A percentile compares a stretch with the other conserved stretches of the same genome.
phyloP scores from a whole-genome alignment of 441 rosid genomes.

The Raphanus hybrid region DNA sequence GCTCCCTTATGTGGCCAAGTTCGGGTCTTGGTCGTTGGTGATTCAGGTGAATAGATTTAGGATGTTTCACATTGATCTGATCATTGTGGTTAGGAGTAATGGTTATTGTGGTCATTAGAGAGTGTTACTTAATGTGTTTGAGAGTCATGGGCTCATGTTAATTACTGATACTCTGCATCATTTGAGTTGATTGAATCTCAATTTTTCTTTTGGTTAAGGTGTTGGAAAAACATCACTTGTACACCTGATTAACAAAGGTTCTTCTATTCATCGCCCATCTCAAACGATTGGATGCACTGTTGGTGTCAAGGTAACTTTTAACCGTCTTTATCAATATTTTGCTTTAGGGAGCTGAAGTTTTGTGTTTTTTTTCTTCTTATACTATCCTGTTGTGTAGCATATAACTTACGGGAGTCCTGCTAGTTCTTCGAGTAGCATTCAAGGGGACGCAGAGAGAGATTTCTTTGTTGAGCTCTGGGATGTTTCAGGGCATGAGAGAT shows the following conservation, averaged over 20 bases:
- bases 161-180: too few species aligned
- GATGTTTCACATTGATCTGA: too few species aligned
- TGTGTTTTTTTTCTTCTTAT: not conserved
- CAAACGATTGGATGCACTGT: slow-evolving; percentile 97
- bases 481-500: slow-evolving; percentile 95
- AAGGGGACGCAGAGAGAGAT: slow-evolving; percentile 90
- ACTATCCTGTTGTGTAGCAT: slow-evolving; percentile 54
- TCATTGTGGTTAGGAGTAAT: too few species aligned
- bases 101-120: too few species aligned
- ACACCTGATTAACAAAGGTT: slow-evolving; percentile 84
- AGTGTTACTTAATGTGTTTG: too few species aligned
- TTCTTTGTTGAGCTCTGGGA: slow-evolving; percentile 99
- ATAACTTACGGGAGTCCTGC: slow-evolving; percentile 72
- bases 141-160: too few species aligned
- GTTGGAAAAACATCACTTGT: slow-evolving; percentile 97
- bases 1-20: slow-evolving; percentile 94
- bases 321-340: not conserved
- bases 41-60: slow-evolving; percentile 34
- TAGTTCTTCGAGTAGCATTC: slow-evolving; percentile 91
- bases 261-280: slow-evolving; percentile 68
- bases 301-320: slow-evolving; percentile 79
- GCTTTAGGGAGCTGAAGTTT: slow-evolving; percentile 22
- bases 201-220: slow-evolving; percentile 66
- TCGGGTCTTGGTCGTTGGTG: slow-evolving; percentile 97
- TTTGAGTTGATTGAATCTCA: too few species aligned